Evolutionary conservation across 257 asterid species (phyloP).

Genomic region (Catharanthus roseus): DNA sequence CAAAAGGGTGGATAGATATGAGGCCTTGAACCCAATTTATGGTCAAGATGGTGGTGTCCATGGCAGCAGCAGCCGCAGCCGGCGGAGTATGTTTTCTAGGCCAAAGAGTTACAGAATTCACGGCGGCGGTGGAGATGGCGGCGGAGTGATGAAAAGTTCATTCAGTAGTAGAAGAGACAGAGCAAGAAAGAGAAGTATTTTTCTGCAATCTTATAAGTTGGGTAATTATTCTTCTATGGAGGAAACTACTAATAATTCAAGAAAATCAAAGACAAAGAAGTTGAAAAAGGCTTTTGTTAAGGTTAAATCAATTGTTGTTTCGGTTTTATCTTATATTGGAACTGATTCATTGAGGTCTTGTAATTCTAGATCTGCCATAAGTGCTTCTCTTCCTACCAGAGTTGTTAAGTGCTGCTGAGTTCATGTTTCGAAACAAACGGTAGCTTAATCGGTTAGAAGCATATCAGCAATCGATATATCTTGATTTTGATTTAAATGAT

Average conservation of each 20-base stretch:
- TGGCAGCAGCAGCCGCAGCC: not conserved
- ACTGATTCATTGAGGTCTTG: not conserved
- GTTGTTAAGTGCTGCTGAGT: slow-evolving; percentile 3
- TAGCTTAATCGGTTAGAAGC: too few species aligned
- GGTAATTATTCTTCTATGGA: too few species aligned
- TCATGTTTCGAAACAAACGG: not conserved
- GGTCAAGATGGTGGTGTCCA: not conserved
- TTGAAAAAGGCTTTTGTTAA: slow-evolving; percentile 6
- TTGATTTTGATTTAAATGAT: too few species aligned
- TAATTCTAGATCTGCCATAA: not conserved
- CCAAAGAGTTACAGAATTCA: not conserved
- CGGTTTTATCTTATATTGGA: not conserved
- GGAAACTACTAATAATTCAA: not conserved
- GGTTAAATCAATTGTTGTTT: not conserved
- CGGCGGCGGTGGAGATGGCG: not conserved
- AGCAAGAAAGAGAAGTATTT: slow-evolving; percentile 3
- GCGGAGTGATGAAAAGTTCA: not conserved
- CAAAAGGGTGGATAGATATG: slow-evolving; percentile 11
- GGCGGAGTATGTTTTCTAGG: not conserved
- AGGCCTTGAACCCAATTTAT: slow-evolving; percentile 4
- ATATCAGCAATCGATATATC: too few species aligned
- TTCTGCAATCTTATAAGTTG: slow-evolving; percentile 8
- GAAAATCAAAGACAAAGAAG: not conserved
- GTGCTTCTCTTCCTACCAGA: slow-evolving; percentile 2
- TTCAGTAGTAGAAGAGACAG: not conserved